Conservation (phyloP, 2,329 filamentous ascomycete species). For the Hypoxylon sp. region DNA sequence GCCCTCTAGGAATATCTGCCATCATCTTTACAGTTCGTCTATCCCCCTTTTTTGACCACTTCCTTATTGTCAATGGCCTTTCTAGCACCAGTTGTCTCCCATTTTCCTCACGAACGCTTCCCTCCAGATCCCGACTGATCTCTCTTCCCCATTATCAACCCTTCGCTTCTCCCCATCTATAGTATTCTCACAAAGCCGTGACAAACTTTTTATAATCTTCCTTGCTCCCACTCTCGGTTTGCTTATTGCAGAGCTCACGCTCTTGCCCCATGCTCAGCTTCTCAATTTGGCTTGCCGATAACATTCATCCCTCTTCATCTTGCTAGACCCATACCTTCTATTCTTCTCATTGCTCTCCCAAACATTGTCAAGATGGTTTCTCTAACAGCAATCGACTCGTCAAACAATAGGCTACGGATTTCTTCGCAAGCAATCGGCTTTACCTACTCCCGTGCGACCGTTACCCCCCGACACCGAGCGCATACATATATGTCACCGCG, state of each 20-base stretch:
- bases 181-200: slow-evolving; percentile 41
- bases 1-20: slow-evolving; percentile 40
- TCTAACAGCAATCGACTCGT: slow-evolving; percentile 69
- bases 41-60: slow-evolving; percentile 49
- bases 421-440: slow-evolving; percentile 43
- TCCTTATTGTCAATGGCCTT: slow-evolving; percentile 44
- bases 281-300: slow-evolving; percentile 51
- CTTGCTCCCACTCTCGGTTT: slow-evolving; percentile 48
- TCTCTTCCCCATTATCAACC: slow-evolving; percentile 31
- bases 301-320: slow-evolving; percentile 43
- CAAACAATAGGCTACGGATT: slow-evolving; percentile 61
- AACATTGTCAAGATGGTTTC: slow-evolving; percentile 60
- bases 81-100: slow-evolving; percentile 40
- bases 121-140: slow-evolving; percentile 31
- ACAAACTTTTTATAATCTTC: slow-evolving; percentile 48
- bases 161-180: slow-evolving; percentile 40
- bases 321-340: slow-evolving; percentile 42
- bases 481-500: slow-evolving; percentile 41
- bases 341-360: slow-evolving; percentile 46
- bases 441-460: slow-evolving; percentile 25
- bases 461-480: background rate
- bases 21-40: slow-evolving; percentile 52
- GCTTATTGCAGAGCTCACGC: slow-evolving; percentile 53
- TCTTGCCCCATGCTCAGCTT: slow-evolving; percentile 49
- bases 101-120: slow-evolving; percentile 40